These are phyloP conservation scores for Marasmius tenuissimus DNA, from an alignment of 1,284 basidiomycete genomes.

Conservation along the genomic window DNA sequence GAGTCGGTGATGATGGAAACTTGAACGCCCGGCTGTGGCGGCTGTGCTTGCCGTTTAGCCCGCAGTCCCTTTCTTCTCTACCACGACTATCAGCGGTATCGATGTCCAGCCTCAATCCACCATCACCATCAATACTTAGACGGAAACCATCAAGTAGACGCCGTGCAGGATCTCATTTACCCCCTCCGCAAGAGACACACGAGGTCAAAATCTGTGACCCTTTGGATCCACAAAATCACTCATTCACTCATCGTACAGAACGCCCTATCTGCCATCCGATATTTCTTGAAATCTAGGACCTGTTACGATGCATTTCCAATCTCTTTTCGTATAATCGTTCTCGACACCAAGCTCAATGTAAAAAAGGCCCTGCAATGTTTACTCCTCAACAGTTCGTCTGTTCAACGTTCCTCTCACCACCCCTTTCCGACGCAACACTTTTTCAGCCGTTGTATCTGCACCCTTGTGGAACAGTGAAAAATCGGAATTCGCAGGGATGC, in stretches of 20 bases:
- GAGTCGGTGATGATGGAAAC: background rate
- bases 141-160: constrained; percentile 42
- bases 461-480: constrained; percentile 97
- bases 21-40: background rate
- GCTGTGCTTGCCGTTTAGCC: background rate
- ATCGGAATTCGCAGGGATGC: constrained; percentile 92
- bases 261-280: constrained; percentile 77
- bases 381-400: constrained; percentile 72
- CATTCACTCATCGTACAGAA: constrained; percentile 36
- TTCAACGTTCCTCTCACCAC: background rate
- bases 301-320: constrained; percentile 97
- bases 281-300: constrained; percentile 82
- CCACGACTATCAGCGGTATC: background rate
- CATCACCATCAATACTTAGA: constrained; percentile 19
- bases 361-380: constrained; percentile 92
- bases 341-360: constrained; percentile 93
- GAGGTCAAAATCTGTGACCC: background rate
- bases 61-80: background rate
- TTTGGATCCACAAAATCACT: background rate
- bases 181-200: constrained; percentile 64
- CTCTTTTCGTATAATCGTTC: constrained; percentile 93
- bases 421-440: constrained; percentile 5
- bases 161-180: constrained; percentile 60
- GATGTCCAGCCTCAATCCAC: constrained; percentile 11
- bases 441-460: constrained; percentile 91